Evolutionary conservation across 768 basidiomycete species (phyloP).

Genomic region (Podaxis sp.): DNA sequence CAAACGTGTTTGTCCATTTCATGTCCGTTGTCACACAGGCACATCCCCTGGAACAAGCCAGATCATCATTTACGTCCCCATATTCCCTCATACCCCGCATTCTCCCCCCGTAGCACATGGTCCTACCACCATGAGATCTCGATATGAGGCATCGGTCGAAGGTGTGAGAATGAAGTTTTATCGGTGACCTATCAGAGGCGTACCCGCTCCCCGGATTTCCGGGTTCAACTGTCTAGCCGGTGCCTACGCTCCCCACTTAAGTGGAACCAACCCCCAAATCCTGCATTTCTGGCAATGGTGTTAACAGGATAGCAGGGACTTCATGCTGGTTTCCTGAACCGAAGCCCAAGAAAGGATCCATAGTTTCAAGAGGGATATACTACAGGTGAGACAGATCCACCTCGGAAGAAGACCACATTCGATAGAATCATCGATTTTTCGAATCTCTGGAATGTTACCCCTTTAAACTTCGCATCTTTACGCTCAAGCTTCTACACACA

Average conservation of each 20-base stretch:
- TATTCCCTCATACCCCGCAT: background rate
- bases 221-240: background rate
- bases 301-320: too few relatives aligned
- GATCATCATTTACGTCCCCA: background rate
- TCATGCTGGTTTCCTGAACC: too few relatives aligned
- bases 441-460: too few relatives aligned
- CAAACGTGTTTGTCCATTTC: too few relatives aligned
- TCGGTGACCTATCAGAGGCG: background rate
- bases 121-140: background rate
- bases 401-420: too few relatives aligned
- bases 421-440: too few relatives aligned
- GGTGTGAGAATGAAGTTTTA: slow-evolving; percentile 1
- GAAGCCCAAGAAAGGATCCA: too few relatives aligned
- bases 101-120: background rate
- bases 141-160: background rate
- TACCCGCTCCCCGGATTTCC: background rate
- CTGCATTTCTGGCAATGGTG: background rate
- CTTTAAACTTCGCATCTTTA: too few relatives aligned
- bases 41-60: background rate
- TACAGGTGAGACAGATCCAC: too few relatives aligned
- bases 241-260: background rate
- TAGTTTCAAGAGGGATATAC: too few relatives aligned
- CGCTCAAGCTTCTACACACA: too few relatives aligned
- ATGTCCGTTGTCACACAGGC: background rate
- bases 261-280: background rate